phyloP scores from a whole-genome alignment of 495 filamentous ascomycete genomes.

The Amniculicola lignicola region DNA sequence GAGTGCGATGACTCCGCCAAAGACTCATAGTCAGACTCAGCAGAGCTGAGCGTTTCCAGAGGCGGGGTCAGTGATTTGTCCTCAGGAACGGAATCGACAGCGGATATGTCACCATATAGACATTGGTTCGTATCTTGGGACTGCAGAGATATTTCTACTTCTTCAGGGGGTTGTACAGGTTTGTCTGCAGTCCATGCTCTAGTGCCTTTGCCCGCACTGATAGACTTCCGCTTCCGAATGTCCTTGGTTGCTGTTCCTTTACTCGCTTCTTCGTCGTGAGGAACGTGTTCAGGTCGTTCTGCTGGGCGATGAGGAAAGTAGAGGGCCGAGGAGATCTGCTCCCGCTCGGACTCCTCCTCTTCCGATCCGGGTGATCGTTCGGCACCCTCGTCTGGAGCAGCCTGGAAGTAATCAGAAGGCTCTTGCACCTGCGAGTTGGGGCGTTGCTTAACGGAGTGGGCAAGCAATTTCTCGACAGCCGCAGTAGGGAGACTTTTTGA shows the following conservation, averaged over 20 bases:
- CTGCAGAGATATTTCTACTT: slow-evolving; percentile 60
- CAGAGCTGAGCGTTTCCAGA: slow-evolving; percentile 31
- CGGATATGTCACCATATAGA: slow-evolving; percentile 57
- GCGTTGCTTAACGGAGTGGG: background rate
- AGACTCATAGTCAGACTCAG: slow-evolving; percentile 60
- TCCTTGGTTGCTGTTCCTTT: slow-evolving; percentile 22
- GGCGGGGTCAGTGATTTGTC: slow-evolving; percentile 18
- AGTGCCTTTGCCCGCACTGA: slow-evolving; percentile 31
- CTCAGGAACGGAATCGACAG: slow-evolving; percentile 19
- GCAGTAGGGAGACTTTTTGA: slow-evolving; percentile 54
- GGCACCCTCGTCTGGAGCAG: slow-evolving; percentile 41
- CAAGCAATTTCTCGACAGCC: slow-evolving; percentile 34
- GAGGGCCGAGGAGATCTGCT: slow-evolving; percentile 91
- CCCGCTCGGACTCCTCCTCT: slow-evolving; percentile 82
- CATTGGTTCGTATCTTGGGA: slow-evolving; percentile 60
- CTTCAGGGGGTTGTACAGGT: no score
- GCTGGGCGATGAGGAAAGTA: slow-evolving; percentile 81
- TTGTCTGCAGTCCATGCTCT: slow-evolving; percentile 20
- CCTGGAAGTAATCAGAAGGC: slow-evolving; percentile 20
- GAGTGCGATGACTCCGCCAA: slow-evolving; percentile 54
- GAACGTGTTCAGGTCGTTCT: slow-evolving; percentile 22
- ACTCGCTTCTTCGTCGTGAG: slow-evolving; percentile 3
- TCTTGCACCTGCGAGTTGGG: slow-evolving; percentile 4
- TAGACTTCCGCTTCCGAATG: slow-evolving; percentile 18
- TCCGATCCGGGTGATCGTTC: slow-evolving; percentile 42